phyloP scores from a whole-genome alignment of 805 yeast species.

The Candida patagonica region DNA sequence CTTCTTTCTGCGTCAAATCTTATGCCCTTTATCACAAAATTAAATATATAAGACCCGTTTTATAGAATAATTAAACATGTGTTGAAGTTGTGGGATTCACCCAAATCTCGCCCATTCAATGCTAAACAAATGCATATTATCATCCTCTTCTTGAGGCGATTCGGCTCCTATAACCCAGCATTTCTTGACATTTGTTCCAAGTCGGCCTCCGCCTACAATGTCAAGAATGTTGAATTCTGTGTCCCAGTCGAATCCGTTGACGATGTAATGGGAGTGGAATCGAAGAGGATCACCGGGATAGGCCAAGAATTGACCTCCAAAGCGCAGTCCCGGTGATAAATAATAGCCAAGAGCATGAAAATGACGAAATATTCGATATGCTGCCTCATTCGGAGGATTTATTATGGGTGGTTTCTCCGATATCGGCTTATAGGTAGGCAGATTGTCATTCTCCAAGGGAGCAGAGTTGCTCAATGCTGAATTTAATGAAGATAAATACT shows the following conservation, averaged over 20 bases:
- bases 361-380: constrained; percentile 31
- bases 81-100: constrained; percentile 28
- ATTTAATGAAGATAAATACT: constrained; percentile 6
- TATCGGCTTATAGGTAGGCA: constrained; percentile 10
- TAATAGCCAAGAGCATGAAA: constrained; percentile 41
- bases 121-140: constrained; percentile 44
- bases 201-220: constrained; percentile 75
- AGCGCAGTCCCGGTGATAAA: constrained; percentile 77
- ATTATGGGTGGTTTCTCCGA: neutral
- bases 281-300: constrained; percentile 93
- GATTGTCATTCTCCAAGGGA: neutral
- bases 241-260: constrained; percentile 41
- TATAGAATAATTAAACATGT: too few species aligned
- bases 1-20: too few species aligned
- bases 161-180: constrained; percentile 48
- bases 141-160: constrained; percentile 16
- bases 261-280: constrained; percentile 80
- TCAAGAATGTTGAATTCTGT: constrained; percentile 48
- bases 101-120: constrained; percentile 98
- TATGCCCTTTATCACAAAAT: too few species aligned
- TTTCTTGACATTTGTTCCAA: constrained; percentile 90
- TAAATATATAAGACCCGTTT: too few species aligned
- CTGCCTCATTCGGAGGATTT: constrained; percentile 1
- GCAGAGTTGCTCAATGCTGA: neutral
- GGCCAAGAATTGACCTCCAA: constrained; percentile 82